Percentiles rank a stretch among this genome's conserved stretches.
phyloP scores from a whole-genome alignment of 768 basidiomycete genomes.

The Ephemerocybe angulata region DNA sequence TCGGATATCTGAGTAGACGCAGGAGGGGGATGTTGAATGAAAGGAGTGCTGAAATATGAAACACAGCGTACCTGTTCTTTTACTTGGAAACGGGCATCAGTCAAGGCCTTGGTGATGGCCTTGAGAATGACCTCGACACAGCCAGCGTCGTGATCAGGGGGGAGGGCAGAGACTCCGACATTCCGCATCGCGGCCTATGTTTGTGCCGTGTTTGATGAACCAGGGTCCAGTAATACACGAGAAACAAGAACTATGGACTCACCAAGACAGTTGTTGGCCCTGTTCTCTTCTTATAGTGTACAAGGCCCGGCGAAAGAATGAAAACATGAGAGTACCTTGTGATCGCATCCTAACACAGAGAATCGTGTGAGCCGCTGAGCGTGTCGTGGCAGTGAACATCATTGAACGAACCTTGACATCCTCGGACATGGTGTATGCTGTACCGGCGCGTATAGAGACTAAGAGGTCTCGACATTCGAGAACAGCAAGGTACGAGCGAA shows the following conservation, averaged over 20 bases:
- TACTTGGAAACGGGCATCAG: background rate
- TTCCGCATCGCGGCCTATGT: background rate
- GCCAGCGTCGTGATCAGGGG: background rate
- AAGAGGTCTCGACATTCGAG: background rate
- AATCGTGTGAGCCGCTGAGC: background rate
- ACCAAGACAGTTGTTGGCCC: background rate
- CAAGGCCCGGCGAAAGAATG: background rate
- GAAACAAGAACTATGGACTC: background rate
- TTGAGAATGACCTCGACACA: background rate
- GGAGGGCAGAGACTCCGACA: background rate
- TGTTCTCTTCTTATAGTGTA: background rate
- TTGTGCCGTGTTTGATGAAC: background rate
- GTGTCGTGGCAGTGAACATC: background rate
- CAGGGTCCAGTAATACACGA: background rate
- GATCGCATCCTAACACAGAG: background rate
- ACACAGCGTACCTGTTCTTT: background rate
- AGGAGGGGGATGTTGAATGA: too few species aligned
- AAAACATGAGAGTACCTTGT: background rate
- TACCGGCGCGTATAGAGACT: background rate
- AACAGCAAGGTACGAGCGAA: background rate
- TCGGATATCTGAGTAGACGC: too few species aligned
- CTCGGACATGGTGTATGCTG: background rate
- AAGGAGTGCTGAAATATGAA: too few species aligned
- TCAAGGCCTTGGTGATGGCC: background rate
- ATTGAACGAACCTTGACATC: background rate